Base-by-base conservation (phyloP, 2,329 filamentous ascomycete genomes). In the Truncatella angustata region DNA sequence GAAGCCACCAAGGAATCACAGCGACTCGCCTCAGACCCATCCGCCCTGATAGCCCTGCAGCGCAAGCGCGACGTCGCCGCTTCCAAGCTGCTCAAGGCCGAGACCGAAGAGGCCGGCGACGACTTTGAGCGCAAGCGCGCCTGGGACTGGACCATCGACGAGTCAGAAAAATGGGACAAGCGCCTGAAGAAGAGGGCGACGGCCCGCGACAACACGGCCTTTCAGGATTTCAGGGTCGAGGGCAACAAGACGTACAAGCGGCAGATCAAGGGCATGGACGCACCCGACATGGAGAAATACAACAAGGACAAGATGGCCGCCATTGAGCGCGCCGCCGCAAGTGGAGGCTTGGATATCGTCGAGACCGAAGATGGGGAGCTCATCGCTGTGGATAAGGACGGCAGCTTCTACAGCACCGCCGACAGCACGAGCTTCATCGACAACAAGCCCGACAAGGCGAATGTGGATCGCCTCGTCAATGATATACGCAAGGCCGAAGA, bases 141-240 rank as follows among this genome's bases (percentile, higher is more conserved):
- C 1, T 99, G 94, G 94, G 94, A 97, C 74, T 99, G 94, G 90
- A 99, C 94, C 1, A 77, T 93, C 5, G 94, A 99, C 58, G 94
- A 99, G 73, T 89, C 85, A 61, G 94, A 97, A 73, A 84, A 82
- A 60, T 99, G 94, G 94, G 94, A 99, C 70, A 87, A 87, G 73
- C 86, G 92, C 28, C 75, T 95, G 69, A 89, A 87, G 64, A 96
- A 96, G 79, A 95, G 91, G 74, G 83, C 84, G 53, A 82, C 83
- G 16, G 87, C 89, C 63, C 81, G 88, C 56, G 90, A 96, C 67
- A 86, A 93, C 70, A 90, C 91, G 54, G 88, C 90, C 3, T 99
- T 99, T 73, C 83, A 88, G 63, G 92, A 97, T 69, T 96, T 95
- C 72, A 81, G 82, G 5, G 85, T 90, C 62, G 92, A 97, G 69